Percentiles rank a stretch among this genome's conserved stretches.
These are phyloP conservation scores for Fimicolochytrium jonesii DNA, from an alignment of 192 early-diverging fungal species.

Conservation along the genomic window DNA sequence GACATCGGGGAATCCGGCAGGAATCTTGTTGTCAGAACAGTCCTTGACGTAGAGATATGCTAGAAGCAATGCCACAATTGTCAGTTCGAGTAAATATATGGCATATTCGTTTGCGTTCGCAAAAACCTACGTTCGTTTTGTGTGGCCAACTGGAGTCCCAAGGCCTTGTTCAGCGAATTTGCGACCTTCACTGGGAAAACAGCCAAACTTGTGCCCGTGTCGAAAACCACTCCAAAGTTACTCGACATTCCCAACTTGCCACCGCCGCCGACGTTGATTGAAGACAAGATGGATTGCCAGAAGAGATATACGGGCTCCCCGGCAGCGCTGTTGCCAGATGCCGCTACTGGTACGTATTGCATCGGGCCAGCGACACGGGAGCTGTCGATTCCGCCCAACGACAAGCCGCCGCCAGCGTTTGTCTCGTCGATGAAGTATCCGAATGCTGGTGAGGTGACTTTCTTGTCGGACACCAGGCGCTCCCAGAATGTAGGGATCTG, in stretches of 20 bases:
- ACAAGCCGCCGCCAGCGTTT: slow-evolving; percentile 14
- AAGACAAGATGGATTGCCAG: slow-evolving; percentile 9
- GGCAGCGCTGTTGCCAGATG: not conserved
- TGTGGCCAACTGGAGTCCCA: slow-evolving; percentile 2
- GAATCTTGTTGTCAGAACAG: slow-evolving; percentile 13
- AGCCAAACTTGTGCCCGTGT: slow-evolving; percentile 35
- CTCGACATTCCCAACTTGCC: not conserved
- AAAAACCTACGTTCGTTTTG: not conserved
- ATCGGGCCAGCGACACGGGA: slow-evolving; percentile 18
- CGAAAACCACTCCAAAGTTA: slow-evolving; percentile 24
- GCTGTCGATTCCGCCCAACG: slow-evolving; percentile 37
- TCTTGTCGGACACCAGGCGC: slow-evolving; percentile 5
- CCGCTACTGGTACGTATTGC: slow-evolving; percentile 19
- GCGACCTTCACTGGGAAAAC: slow-evolving; percentile 19
- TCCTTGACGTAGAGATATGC: slow-evolving; percentile 9
- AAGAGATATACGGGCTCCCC: slow-evolving; percentile 8
- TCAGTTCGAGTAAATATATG: too few relatives aligned
- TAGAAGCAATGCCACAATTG: too few relatives aligned
- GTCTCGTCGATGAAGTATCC: slow-evolving; percentile 30
- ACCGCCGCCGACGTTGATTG: slow-evolving; percentile 6
- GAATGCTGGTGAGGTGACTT: slow-evolving; percentile 27
- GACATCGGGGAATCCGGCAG: slow-evolving; percentile 9
- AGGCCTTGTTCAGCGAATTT: slow-evolving; percentile 1
- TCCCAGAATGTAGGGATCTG: slow-evolving; percentile 14
- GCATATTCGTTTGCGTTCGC: too few relatives aligned